Evolutionary conservation across 2,329 filamentous ascomycete species (phyloP).

Genomic region (Periconia macrospinosa): DNA sequence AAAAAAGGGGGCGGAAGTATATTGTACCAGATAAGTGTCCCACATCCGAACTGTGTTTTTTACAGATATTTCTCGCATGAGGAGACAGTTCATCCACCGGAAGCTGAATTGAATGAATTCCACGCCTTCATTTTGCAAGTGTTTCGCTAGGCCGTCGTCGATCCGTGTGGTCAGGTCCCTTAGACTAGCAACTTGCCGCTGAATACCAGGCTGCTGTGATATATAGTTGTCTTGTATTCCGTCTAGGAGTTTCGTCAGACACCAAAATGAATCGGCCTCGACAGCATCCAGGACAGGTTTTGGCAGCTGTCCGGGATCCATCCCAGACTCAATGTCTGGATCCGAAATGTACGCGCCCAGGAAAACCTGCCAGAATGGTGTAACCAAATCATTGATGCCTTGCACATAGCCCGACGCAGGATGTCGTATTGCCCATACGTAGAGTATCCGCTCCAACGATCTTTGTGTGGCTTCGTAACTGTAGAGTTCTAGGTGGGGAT

Average conservation of each 20-base stretch:
- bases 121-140: conserved; percentile 86
- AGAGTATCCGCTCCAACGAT: conserved; percentile 90
- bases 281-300: conserved; percentile 91
- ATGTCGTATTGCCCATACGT: conserved; percentile 96
- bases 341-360: conserved; percentile 94
- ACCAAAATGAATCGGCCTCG: conserved; percentile 98
- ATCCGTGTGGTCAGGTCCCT: conserved; percentile 90
- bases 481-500: conserved; percentile 93
- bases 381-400: conserved; percentile 97
- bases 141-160: conserved; percentile 79
- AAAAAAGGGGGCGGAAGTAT: neutral
- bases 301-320: conserved; percentile 95
- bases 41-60: conserved; percentile 98
- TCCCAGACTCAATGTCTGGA: conserved; percentile 84
- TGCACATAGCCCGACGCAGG: conserved; percentile 97
- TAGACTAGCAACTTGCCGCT: conserved; percentile 85
- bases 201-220: conserved; percentile 94
- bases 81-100: conserved; percentile 98
- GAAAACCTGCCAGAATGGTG: conserved; percentile 98
- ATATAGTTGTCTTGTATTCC: conserved; percentile 99
- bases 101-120: conserved; percentile 99
- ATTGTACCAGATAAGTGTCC: conserved; percentile 92
- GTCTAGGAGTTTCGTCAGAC: conserved; percentile 94
- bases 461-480: conserved; percentile 94
- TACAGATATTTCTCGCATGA: conserved; percentile 97